These are phyloP conservation scores for Pyrus betulifolia DNA, from an alignment of 306 rosid species.

Conservation along the genomic window DNA sequence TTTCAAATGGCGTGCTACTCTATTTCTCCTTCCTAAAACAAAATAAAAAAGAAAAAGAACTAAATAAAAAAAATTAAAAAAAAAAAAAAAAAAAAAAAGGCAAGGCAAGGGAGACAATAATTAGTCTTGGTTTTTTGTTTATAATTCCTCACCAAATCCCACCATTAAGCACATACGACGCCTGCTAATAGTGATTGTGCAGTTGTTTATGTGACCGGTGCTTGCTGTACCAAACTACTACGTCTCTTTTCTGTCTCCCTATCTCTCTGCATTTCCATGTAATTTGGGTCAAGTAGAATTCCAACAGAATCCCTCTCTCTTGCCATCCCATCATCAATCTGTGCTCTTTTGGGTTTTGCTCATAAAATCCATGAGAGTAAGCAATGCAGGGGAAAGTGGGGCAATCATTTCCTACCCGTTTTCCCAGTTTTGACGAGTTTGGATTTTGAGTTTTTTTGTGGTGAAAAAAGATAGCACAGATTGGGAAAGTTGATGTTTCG, in stretches of 20 bases:
- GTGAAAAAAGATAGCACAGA: neutral
- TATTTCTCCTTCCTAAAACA: neutral
- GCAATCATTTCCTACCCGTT: neutral
- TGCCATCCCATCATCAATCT: neutral
- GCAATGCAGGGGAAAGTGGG: neutral
- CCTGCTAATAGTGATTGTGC: neutral
- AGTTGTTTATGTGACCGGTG: neutral
- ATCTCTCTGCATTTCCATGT: neutral
- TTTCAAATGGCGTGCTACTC: neutral
- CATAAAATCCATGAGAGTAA: neutral
- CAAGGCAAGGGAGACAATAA: neutral
- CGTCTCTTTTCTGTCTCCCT: neutral
- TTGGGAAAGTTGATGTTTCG: neutral
- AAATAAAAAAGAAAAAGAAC: too few species aligned
- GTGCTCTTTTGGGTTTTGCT: neutral
- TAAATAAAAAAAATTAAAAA: too few species aligned
- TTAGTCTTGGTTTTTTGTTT: slow-evolving; percentile 15
- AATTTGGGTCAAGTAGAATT: neutral
- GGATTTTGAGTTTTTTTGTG: slow-evolving; percentile 1
- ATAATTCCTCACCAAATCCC: slow-evolving; percentile 10
- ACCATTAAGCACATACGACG: slow-evolving; percentile 13
- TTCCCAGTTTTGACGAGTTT: neutral
- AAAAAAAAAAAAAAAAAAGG: too few species aligned
- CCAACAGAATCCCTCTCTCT: neutral
- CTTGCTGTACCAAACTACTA: neutral